phyloP scores from a whole-genome alignment of 129 eudicot genomes.

The Kitagawia praeruptora region DNA sequence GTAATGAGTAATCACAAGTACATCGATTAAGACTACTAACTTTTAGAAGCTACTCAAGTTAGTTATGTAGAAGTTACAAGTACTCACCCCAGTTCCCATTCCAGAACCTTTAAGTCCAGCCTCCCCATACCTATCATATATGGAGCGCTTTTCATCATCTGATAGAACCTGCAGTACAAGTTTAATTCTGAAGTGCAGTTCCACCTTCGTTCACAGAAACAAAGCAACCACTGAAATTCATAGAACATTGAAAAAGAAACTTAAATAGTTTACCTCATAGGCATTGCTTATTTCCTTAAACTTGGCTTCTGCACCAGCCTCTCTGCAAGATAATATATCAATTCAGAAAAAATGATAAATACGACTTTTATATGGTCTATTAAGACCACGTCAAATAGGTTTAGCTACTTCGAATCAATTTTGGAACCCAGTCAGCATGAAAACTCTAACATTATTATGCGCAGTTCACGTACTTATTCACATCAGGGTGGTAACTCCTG shows the following conservation, averaged over 20 bases:
- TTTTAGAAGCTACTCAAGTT: neutral
- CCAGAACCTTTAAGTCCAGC: slow-evolving; percentile 98
- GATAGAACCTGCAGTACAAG: slow-evolving; percentile 63
- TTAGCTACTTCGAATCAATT: neutral
- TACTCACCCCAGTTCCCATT: slow-evolving; percentile 75
- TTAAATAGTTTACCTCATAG: slow-evolving; percentile 52
- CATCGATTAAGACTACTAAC: slow-evolving; percentile 2
- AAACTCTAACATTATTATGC: neutral
- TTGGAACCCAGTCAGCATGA: neutral
- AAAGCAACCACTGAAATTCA: neutral
- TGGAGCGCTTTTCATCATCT: slow-evolving; percentile 96
- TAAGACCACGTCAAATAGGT: neutral
- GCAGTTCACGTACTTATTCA: slow-evolving; percentile 69
- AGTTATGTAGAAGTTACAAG: slow-evolving; percentile 6
- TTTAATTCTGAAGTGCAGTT: slow-evolving; percentile 10
- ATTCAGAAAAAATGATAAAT: slow-evolving; percentile 2
- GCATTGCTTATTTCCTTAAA: slow-evolving; percentile 97
- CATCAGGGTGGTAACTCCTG: slow-evolving; percentile 94
- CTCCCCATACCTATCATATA: slow-evolving; percentile 92
- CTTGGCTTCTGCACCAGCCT: slow-evolving; percentile 89
- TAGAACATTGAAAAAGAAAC: neutral
- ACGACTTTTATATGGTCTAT: neutral
- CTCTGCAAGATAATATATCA: slow-evolving; percentile 46
- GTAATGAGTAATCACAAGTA: neutral
- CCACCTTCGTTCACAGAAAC: neutral